phyloP scores from a whole-genome alignment of 441 rosid species.

The Francoa sonchifolia region DNA sequence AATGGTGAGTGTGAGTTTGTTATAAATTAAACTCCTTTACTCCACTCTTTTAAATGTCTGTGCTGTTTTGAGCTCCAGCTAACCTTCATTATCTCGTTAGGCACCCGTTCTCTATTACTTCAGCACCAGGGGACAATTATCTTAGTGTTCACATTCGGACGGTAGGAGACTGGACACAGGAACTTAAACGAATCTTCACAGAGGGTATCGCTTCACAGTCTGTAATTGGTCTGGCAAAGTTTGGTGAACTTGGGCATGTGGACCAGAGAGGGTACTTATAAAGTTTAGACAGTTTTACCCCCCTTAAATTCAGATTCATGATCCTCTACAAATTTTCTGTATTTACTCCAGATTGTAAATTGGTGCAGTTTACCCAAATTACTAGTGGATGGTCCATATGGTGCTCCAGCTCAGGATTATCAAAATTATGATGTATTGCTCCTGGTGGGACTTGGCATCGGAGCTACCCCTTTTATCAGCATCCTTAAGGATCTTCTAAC shows the following conservation, averaged over 20 bases:
- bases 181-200: constrained; percentile 55
- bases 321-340: too few relatives aligned
- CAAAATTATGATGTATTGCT: constrained; percentile 79
- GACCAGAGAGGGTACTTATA: constrained; percentile 35
- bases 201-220: constrained; percentile 38
- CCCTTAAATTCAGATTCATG: too few relatives aligned
- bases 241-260: constrained; percentile 26
- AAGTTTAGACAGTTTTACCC: too few relatives aligned
- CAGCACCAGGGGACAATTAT: constrained; percentile 81
- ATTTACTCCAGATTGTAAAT: background rate
- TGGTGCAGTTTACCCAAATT: constrained; percentile 61
- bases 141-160: constrained; percentile 86
- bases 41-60: background rate
- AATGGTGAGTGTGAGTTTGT: constrained; percentile 44
- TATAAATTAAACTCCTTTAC: background rate
- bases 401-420: constrained; percentile 97
- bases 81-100: constrained; percentile 23
- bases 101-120: constrained; percentile 98
- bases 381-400: constrained; percentile 88
- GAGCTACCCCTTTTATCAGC: constrained; percentile 96
- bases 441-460: constrained; percentile 89
- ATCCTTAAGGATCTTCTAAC: constrained; percentile 74
- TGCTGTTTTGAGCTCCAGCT: background rate
- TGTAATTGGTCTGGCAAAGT: constrained; percentile 48
- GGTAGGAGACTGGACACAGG: constrained; percentile 92